These are phyloP conservation scores for Ganoderma lucidum DNA, from an alignment of 1,284 basidiomycete species.

Conservation along the genomic window DNA sequence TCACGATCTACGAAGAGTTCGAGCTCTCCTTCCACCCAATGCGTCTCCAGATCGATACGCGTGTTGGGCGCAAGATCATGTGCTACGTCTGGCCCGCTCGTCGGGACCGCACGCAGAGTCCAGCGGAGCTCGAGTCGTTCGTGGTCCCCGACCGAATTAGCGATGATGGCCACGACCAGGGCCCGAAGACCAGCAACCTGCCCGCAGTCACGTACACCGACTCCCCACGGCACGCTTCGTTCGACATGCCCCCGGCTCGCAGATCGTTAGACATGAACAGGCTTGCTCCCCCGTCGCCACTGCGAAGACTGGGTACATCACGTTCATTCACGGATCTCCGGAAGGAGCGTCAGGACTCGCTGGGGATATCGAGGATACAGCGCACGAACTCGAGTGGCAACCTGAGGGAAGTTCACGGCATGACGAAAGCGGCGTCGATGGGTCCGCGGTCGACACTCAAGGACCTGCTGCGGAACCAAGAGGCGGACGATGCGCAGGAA, in stretches of 20 bases:
- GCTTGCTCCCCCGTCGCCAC: constrained; percentile 42
- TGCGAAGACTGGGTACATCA: constrained; percentile 64
- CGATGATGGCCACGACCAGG: constrained; percentile 4
- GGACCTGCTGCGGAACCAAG: constrained; percentile 28
- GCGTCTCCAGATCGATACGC: constrained; percentile 86
- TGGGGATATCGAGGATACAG: constrained; percentile 39
- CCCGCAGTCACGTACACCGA: constrained; percentile 30
- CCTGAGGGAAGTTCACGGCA: constrained; percentile 27
- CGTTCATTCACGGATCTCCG: constrained; percentile 78
- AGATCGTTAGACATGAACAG: constrained; percentile 36
- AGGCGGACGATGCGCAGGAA: constrained; percentile 65
- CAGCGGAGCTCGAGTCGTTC: constrained; percentile 38
- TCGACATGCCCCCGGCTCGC: constrained; percentile 37
- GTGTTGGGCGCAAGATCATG: constrained; percentile 85
- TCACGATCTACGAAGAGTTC: constrained; percentile 89
- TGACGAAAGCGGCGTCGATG: constrained; percentile 27
- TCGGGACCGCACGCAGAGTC: constrained; percentile 49
- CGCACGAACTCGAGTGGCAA: constrained; percentile 42
- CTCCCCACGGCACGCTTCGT: constrained; percentile 37
- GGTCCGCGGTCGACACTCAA: constrained; percentile 29
- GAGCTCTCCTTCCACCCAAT: constrained; percentile 88
- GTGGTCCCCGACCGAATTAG: constrained; percentile 24
- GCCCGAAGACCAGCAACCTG: constrained; percentile 23
- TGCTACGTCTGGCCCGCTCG: constrained; percentile 89
- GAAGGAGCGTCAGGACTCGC: constrained; percentile 48